phyloP scores from a whole-genome alignment of 176 grass and related monocot species.

The Aegilops longissima region DNA sequence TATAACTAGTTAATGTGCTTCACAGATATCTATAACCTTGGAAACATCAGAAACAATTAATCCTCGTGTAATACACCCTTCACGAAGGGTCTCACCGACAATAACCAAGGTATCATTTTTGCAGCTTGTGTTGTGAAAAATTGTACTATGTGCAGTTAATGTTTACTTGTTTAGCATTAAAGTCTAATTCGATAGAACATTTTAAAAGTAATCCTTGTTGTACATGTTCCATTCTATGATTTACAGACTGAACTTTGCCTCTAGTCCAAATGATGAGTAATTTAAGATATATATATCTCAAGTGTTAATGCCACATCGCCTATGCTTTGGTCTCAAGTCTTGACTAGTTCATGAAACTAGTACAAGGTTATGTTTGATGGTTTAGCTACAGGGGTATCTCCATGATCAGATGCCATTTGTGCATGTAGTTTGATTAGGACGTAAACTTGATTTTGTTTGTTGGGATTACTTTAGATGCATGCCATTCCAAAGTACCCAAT shows the following conservation, averaged over 20 bases:
- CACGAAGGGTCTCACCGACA: slow-evolving; percentile 82
- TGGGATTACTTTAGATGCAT: neutral
- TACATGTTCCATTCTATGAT: neutral
- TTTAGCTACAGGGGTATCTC: slow-evolving; percentile 21
- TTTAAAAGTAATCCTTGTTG: neutral
- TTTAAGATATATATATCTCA: neutral
- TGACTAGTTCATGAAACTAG: neutral
- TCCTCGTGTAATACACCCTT: slow-evolving; percentile 84
- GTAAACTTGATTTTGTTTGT: neutral
- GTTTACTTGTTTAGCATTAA: slow-evolving; percentile 9
- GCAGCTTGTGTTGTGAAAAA: slow-evolving; percentile 25
- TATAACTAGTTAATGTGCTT: slow-evolving; percentile 11
- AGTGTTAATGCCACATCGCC: neutral
- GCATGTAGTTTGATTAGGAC: slow-evolving; percentile 1
- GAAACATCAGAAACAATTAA: slow-evolving; percentile 92
- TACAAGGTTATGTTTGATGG: neutral
- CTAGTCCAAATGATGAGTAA: slow-evolving; percentile 19
- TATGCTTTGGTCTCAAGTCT: neutral
- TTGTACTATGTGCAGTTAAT: neutral
- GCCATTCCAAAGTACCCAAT: neutral
- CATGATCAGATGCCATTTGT: neutral
- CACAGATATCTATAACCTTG: slow-evolving; percentile 82
- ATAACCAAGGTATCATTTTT: slow-evolving; percentile 82
- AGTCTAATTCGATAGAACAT: neutral
- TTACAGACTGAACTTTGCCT: slow-evolving; percentile 13